Evolutionary conservation across 73 alveolate species (phyloP).

Genomic region (Halteria grandinella): DNA sequence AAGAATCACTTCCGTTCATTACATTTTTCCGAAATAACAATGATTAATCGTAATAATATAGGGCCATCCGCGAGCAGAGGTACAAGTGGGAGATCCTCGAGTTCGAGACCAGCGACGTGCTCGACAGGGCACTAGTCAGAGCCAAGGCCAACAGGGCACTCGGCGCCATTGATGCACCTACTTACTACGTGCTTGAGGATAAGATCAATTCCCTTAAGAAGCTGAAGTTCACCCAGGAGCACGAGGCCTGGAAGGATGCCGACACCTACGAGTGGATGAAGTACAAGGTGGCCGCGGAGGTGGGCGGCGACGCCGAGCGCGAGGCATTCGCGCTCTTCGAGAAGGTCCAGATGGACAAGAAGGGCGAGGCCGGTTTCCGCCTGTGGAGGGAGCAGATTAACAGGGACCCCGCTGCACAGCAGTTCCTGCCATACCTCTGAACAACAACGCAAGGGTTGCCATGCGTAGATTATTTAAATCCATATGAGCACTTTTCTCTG

Average conservation of each 20-base stretch:
- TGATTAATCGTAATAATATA: neutral
- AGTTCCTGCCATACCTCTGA: slow-evolving; percentile 31
- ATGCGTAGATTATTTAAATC: no score
- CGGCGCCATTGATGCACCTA: slow-evolving; percentile 57
- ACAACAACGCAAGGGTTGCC: no score
- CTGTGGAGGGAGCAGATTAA: slow-evolving; percentile 58
- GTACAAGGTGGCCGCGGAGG: slow-evolving; percentile 67
- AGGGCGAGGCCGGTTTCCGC: slow-evolving; percentile 57
- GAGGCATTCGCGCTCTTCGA: slow-evolving; percentile 45
- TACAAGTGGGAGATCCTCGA: slow-evolving; percentile 29
- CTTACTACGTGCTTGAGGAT: slow-evolving; percentile 37
- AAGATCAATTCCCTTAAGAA: slow-evolving; percentile 44
- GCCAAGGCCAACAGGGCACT: slow-evolving; percentile 49
- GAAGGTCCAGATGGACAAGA: slow-evolving; percentile 33
- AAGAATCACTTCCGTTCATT: neutral
- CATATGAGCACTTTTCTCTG: slow-evolving; percentile 46
- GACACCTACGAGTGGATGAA: slow-evolving; percentile 62
- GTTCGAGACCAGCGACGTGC: slow-evolving; percentile 38
- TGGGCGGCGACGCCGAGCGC: slow-evolving; percentile 55
- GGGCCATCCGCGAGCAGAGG: slow-evolving; percentile 23
- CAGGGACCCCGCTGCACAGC: slow-evolving; percentile 50
- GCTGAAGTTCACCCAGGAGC: slow-evolving; percentile 53
- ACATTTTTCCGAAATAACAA: neutral
- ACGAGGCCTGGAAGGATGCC: slow-evolving; percentile 42
- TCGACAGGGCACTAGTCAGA: slow-evolving; percentile 57